Base-by-base conservation (phyloP, 2,329 filamentous ascomycete genomes). In the Trichoderma sp. region DNA sequence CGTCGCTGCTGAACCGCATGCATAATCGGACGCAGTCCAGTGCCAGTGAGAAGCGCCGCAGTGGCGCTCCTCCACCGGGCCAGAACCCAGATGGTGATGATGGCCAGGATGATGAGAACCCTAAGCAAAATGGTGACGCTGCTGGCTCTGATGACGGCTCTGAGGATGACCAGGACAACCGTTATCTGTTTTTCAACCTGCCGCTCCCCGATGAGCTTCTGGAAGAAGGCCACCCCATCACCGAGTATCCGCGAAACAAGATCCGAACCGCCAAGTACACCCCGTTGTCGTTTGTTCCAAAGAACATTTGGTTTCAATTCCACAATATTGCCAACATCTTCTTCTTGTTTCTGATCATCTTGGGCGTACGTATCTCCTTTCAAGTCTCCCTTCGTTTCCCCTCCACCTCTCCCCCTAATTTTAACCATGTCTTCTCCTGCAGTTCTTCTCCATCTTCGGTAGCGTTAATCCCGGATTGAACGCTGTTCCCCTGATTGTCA, bases 241-340 rank as follows among this genome's bases (percentile, higher is more conserved):
- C 88, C 71, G 85, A 88, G 26, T 99, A 92, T 81, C 88, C 93
- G 63, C 88, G 95, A 76, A 99, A 99, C 86, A 99, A 99, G 86
- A 97, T 99, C 81, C 89, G 97, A 76, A 99, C 96, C 3, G 93
- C 96, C 73, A 99, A 98, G 83, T 99, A 99, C 82, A 99, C 96
- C 8, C 92, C 97, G 9, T 82, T 99, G 74, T 97, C 93, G 73
- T 99, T 99, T 82, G 82, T 99, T 32, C 96, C 96, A 15, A 98
- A 98, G 85, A 98, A 99, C 82, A 80, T 99, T 79, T 99, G 92
- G 90, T 93, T 97, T 75, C 97, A 99, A 82, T 98, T 99, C 80
- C 95, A 99, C 83, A 98, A 98, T 79, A 92, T 99, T 78, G 96
- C 96, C 79, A 99, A 99, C 82, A 92, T 98, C 69, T 99, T 98